These are phyloP conservation scores for Erythrobasidium hasegawianum DNA, from an alignment of 1,284 basidiomycete species.

Conservation along the genomic window DNA sequence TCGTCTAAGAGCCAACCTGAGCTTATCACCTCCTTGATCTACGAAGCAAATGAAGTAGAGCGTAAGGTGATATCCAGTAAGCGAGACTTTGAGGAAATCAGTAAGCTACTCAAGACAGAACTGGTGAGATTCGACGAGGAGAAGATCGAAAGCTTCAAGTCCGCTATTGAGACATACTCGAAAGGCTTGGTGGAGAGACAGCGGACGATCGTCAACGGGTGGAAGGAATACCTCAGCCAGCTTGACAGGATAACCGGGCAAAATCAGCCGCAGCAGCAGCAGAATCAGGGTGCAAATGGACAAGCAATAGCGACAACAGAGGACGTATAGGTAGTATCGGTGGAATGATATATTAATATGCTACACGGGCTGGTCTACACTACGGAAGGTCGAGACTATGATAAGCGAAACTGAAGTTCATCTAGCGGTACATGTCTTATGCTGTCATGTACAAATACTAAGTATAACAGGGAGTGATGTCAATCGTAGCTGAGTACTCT, in stretches of 20 bases:
- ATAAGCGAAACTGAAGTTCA: not conserved
- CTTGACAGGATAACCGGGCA: conserved; percentile 17
- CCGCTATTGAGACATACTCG: conserved; percentile 68
- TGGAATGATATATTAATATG: not conserved
- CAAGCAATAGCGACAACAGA: not conserved
- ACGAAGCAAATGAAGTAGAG: conserved; percentile 79
- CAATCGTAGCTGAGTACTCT: conserved; percentile 41
- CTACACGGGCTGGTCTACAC: not conserved
- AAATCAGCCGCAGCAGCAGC: conserved; percentile 8
- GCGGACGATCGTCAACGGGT: conserved; percentile 59
- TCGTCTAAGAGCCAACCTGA: conserved; percentile 67
- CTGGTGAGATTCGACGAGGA: conserved; percentile 91
- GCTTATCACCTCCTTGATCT: conserved; percentile 63
- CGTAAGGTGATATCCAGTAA: conserved; percentile 72
- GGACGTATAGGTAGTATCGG: not conserved
- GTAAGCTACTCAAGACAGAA: conserved; percentile 79
- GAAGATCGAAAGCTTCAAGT: conserved; percentile 82
- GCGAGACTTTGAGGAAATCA: conserved; percentile 81
- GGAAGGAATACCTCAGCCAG: conserved; percentile 28
- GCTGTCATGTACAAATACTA: not conserved
- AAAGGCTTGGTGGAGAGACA: conserved; percentile 77
- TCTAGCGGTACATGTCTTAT: not conserved
- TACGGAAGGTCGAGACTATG: not conserved
- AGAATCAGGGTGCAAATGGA: not conserved
- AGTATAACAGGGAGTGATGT: not conserved